Evolutionary conservation across 1,284 basidiomycete species (phyloP), one percentile per base, ranked within the genome.

Genomic region (Pisolithus thermaeus): DNA sequence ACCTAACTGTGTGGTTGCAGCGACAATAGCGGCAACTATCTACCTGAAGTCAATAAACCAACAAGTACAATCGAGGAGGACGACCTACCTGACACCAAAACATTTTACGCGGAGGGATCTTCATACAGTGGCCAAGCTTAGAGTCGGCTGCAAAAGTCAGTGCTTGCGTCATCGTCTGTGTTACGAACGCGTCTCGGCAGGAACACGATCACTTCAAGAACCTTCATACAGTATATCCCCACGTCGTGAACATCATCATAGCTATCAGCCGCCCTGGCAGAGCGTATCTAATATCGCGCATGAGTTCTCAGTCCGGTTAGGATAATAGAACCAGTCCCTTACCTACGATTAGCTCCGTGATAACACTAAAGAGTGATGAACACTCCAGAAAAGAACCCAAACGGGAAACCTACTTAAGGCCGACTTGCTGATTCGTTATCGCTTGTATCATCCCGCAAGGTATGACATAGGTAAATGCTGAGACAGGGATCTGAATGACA

Each of bases 121-220:
- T 81, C 70, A 77, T 78, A 56, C 78, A 78, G 56, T 77, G 73
- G 4, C 70, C 75, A 11, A 77, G 67, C 59, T 77, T 78, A 43
- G 71, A 64, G 50, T 80, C 76, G 1, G 65, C 57, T 2, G 73
- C 62, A 56, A 77, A 79, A 5, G 58, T 57, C 16, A 77, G 51
- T 0, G 73, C 76, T 56, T 75, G 73, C 4, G 52, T 18, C 62
- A 68, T 63, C 7, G 66, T 57, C 68, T 69, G 28, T 30, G 18
- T 9, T 4, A 3, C 12, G 18, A 16, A 3, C 4, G 14, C 9
- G 20, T 25, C 1, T 62, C 22, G 58, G 52, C 11, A 22, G 20
- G n/a, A 6, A 4, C 1, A 45, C 9, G 7, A 3, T 7, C 37
- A 32, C n/a, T 8, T 9, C 27, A 3, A 23, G 9, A 11, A 42